Base-by-base conservation (phyloP, 805 yeast genomes). In the Monosporozyma servazzii region DNA sequence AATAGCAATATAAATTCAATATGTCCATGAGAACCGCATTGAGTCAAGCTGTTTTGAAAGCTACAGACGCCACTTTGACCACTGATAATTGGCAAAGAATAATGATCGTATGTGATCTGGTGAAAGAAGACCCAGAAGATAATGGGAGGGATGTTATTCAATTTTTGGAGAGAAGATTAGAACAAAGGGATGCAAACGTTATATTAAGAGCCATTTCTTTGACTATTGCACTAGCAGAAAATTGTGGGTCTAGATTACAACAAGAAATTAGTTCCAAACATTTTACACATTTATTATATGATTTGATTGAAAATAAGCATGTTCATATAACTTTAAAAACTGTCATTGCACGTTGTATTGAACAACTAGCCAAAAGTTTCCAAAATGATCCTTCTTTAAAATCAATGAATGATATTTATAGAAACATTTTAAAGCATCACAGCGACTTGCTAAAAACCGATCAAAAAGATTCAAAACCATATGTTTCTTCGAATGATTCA, bases 361-460 rank as follows among this genome's bases (percentile, higher is more conserved):
- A 75, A 48, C 88, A 87, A 60, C 72, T 93, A 55, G 67, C 82
- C 20, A 69, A 75, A 39, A 77, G 84, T 3, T 88, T 89, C 66
- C 72, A 76, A 51, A 65, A 67, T 25, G 98, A 93, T 65, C 91
- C 93, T 0, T 82, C 91, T 3, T 74, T 91, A 58, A 75, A 75
- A 53, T 82, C 85, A 1, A 79, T 90, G 77, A 71, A 74, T 17
- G 85, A 80, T 55, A 80, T 88, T 0, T 78, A 78, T 58, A 67
- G 70, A 18, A 75, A 73, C 30, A 73, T 87, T 27, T 69, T 70
- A 52, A 55, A 56, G 48, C 57, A 75, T 54, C 72, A 70, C 54
- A 76, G 82, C 3, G 57, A 64, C 30, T 60, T 67, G 37, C 52
- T 66, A 31, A 52, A 31, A n/a, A 20, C 13, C 7, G 23, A 52